These are phyloP conservation scores for Fusarium ambrosium DNA, from an alignment of 2,329 filamentous ascomycete species.

Conservation along the genomic window DNA sequence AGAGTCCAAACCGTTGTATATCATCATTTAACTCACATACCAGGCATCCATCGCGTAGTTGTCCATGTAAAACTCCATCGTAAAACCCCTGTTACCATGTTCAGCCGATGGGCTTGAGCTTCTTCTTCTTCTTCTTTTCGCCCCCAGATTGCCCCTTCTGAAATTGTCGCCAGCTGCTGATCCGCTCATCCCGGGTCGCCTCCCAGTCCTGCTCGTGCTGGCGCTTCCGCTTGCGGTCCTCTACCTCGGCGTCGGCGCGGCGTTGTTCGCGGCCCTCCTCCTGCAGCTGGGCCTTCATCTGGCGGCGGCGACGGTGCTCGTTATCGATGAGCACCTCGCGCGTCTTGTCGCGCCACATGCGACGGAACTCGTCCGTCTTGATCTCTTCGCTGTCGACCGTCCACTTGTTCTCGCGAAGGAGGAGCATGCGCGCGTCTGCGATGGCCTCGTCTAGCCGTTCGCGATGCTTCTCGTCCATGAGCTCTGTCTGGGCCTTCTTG, in stretches of 20 bases:
- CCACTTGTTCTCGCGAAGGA: slow-evolving; percentile 95
- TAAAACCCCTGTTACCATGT: slow-evolving; percentile 7
- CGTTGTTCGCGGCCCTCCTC: slow-evolving; percentile 93
- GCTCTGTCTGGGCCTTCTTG: slow-evolving; percentile 91
- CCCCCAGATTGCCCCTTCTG: slow-evolving; percentile 77
- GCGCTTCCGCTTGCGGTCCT: slow-evolving; percentile 84
- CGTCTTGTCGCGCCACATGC: slow-evolving; percentile 90
- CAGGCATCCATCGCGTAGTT: slow-evolving; percentile 33
- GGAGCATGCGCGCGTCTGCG: slow-evolving; percentile 92
- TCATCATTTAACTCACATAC: slow-evolving; percentile 52
- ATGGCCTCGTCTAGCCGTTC: slow-evolving; percentile 92
- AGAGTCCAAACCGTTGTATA: slow-evolving; percentile 49
- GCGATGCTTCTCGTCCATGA: slow-evolving; percentile 95
- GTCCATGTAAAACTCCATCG: slow-evolving; percentile 27
- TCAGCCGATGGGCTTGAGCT: slow-evolving; percentile 74
- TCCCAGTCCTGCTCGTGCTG: slow-evolving; percentile 98
- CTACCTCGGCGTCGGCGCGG: slow-evolving; percentile 86
- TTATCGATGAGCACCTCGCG: slow-evolving; percentile 93
- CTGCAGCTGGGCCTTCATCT: slow-evolving; percentile 94
- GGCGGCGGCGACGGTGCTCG: slow-evolving; percentile 84
- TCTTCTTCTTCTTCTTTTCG: slow-evolving; percentile 80
- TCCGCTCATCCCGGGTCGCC: slow-evolving; percentile 88
- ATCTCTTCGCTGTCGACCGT: slow-evolving; percentile 90
- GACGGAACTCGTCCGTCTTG: slow-evolving; percentile 84
- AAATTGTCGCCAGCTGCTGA: slow-evolving; percentile 94